These are phyloP conservation scores for Aspergillus aculeatinus DNA, from an alignment of 2,329 filamentous ascomycete species.

Conservation along the genomic window DNA sequence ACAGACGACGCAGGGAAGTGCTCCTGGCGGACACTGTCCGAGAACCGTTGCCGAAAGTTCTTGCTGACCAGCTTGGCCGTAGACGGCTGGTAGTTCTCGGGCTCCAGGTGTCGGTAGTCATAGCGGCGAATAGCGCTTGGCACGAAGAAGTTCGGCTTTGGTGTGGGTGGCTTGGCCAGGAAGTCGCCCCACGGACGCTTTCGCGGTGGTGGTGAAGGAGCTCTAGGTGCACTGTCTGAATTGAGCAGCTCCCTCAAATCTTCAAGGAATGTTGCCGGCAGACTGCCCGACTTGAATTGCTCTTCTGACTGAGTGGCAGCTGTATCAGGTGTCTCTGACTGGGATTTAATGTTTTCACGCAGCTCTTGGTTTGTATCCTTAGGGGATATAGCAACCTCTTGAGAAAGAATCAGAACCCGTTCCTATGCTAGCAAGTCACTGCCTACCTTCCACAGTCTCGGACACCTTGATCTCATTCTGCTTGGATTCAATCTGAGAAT, in stretches of 20 bases:
- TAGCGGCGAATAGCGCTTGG: conserved; percentile 12
- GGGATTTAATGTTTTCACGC: not conserved
- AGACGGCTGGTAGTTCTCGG: conserved; percentile 21
- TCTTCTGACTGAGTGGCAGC: not conserved
- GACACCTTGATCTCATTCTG: not conserved
- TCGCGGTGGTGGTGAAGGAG: not conserved
- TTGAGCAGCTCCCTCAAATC: conserved; percentile 17
- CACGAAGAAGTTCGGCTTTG: conserved; percentile 19
- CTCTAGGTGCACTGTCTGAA: not conserved
- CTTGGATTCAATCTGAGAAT: not conserved
- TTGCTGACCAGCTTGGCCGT: conserved; percentile 34
- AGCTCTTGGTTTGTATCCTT: not conserved
- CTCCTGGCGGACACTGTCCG: conserved; percentile 29
- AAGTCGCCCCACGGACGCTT: not conserved
- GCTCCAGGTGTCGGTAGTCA: conserved; percentile 17
- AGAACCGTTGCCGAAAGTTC: conserved; percentile 40
- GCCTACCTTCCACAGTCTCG: not conserved
- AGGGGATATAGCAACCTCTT: not conserved
- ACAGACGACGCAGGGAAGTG: conserved; percentile 12
- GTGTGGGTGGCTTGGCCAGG: conserved; percentile 9
- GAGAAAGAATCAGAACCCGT: not conserved
- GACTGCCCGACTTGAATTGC: not conserved
- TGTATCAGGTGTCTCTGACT: not conserved
- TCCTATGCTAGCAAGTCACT: not conserved
- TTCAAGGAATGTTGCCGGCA: conserved; percentile 13